Evolutionary conservation across 2,329 filamentous ascomycete genomes (phyloP).

Genomic region (Ascochyta pisi): DNA sequence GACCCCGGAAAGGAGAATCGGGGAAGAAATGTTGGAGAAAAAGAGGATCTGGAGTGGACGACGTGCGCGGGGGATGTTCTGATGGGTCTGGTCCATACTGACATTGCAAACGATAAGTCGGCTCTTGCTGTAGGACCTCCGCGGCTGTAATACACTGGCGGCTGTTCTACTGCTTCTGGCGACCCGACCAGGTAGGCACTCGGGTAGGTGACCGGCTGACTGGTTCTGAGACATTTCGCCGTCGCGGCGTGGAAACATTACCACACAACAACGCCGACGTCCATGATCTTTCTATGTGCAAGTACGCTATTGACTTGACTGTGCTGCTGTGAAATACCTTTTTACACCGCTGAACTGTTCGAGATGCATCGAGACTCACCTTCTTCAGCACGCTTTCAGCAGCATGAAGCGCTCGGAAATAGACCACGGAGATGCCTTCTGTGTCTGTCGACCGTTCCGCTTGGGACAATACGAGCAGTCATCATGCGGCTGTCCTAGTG

Average conservation of each 20-base stretch:
- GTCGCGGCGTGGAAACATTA: not conserved
- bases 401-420: not conserved
- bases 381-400: not conserved
- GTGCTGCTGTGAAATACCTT: not conserved
- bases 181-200: no score
- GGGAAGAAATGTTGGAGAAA: not conserved
- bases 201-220: not conserved
- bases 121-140: not conserved
- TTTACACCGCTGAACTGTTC: not conserved
- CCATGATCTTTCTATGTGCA: not conserved
- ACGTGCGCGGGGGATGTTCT: not conserved
- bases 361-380: constrained; percentile 3
- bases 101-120: not conserved
- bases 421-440: constrained; percentile 2
- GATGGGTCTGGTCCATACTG: not conserved
- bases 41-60: not conserved
- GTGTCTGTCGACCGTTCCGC: constrained; percentile 1
- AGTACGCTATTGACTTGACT: not conserved
- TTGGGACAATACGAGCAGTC: not conserved
- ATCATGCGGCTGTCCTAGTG: not conserved
- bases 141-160: not conserved
- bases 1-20: not conserved
- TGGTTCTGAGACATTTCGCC: not conserved
- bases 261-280: not conserved
- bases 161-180: not conserved